These are phyloP conservation scores for Penicillium odoratum DNA, from an alignment of 495 filamentous ascomycete species.

Conservation along the genomic window DNA sequence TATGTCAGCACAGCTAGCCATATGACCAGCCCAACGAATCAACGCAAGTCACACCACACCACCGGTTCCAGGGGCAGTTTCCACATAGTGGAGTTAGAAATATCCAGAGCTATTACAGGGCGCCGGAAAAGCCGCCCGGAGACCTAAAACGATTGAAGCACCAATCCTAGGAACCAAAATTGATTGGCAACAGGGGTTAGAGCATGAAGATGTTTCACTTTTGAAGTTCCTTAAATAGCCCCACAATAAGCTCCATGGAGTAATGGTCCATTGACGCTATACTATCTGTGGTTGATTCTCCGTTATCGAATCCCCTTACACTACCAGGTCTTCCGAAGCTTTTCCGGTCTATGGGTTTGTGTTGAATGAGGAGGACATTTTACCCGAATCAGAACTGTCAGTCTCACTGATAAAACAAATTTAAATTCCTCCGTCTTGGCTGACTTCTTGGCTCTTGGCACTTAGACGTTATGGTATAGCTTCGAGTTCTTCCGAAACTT, in stretches of 20 bases:
- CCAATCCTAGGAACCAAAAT: constrained; percentile 12
- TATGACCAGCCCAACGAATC: neutral
- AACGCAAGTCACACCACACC: neutral
- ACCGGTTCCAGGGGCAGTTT: too few species aligned
- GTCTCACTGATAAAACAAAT: constrained; percentile 6
- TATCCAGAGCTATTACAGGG: too few species aligned
- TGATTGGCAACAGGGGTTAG: constrained; percentile 12
- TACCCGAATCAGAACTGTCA: neutral
- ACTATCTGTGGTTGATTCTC: constrained; percentile 14
- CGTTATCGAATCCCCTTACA: neutral
- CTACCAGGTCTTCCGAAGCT: neutral
- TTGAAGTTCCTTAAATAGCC: constrained; percentile 5
- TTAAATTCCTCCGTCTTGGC: constrained; percentile 21
- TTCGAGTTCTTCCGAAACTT: neutral
- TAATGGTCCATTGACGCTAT: constrained; percentile 8
- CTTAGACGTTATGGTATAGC: neutral
- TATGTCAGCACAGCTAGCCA: neutral
- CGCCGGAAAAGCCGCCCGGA: neutral
- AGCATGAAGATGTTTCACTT: constrained; percentile 26
- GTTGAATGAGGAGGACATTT: too few species aligned
- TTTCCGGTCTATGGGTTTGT: neutral
- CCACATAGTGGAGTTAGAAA: too few species aligned
- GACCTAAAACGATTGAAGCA: neutral
- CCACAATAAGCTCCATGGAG: constrained; percentile 21
- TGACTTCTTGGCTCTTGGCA: neutral